Percentiles rank a stretch among this genome's conserved stretches.
Conservation (phyloP, 176 grass and related monocot species). For the Oryza glumipatula region DNA sequence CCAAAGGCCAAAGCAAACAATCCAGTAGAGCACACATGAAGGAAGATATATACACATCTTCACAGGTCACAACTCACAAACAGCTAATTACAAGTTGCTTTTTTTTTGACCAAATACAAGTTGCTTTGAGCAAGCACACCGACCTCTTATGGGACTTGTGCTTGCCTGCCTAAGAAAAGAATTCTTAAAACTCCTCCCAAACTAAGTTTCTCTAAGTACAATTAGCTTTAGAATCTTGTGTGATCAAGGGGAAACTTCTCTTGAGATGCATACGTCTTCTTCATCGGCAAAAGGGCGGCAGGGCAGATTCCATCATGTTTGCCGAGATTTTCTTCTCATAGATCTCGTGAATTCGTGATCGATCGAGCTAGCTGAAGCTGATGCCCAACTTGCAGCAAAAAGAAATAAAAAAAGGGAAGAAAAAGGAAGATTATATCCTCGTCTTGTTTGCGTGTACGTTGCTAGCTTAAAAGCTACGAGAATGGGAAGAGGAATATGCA, state of each 20-base stretch:
- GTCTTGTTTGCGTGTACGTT: background rate
- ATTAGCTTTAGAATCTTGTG: background rate
- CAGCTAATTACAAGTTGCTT: background rate
- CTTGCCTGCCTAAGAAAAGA: background rate
- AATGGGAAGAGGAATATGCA: background rate
- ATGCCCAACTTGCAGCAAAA: constrained; percentile 27
- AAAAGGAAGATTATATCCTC: background rate
- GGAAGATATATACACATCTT: background rate
- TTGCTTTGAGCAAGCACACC: constrained; percentile 24
- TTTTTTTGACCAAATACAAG: background rate
- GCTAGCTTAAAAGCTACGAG: constrained; percentile 34
- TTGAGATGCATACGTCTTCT: background rate
- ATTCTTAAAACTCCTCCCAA: background rate
- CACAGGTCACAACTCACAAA: background rate
- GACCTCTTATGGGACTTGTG: background rate
- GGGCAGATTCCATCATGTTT: background rate
- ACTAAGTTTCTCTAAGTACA: background rate
- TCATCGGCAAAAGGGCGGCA: background rate
- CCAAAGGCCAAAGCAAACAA: background rate
- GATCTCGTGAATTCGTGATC: background rate
- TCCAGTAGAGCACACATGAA: background rate
- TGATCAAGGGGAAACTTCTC: constrained; percentile 24
- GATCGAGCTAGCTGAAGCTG: too few relatives aligned
- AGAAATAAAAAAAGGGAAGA: background rate
- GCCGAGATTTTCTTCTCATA: background rate